These are phyloP conservation scores for Candida oleophila DNA, from an alignment of 805 yeast genomes.

Conservation along the genomic window DNA sequence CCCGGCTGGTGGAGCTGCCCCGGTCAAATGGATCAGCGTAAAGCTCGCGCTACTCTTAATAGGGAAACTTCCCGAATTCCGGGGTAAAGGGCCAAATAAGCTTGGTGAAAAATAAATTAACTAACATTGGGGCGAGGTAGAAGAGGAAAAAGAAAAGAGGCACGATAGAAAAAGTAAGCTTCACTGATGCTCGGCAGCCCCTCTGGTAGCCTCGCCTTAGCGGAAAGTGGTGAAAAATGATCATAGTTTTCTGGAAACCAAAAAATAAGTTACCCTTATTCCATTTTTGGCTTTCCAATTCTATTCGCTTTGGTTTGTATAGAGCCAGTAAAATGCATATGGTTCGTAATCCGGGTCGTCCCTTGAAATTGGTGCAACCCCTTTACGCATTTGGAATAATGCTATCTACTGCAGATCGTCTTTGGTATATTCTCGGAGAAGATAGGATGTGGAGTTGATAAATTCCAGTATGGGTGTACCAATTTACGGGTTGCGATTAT, in stretches of 20 bases:
- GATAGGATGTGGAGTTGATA: background rate
- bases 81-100: background rate
- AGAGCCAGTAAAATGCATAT: background rate
- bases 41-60: background rate
- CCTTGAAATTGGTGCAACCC: background rate
- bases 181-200: no score
- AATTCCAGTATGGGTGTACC: no score
- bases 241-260: background rate
- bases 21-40: background rate
- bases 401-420: background rate
- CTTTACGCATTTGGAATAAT: background rate
- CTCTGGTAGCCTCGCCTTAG: no score
- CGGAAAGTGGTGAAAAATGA: no score
- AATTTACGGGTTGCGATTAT: no score
- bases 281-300: no score
- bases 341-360: background rate
- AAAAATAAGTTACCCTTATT: no score
- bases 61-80: background rate
- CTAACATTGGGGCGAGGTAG: background rate
- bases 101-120: background rate
- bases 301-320: no score
- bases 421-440: background rate
- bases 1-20: slow-evolving; percentile 1
- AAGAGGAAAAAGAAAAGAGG: background rate
- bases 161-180: no score